Conservation (phyloP, 148 eudicot species). For the Fallopia convolvulus region DNA sequence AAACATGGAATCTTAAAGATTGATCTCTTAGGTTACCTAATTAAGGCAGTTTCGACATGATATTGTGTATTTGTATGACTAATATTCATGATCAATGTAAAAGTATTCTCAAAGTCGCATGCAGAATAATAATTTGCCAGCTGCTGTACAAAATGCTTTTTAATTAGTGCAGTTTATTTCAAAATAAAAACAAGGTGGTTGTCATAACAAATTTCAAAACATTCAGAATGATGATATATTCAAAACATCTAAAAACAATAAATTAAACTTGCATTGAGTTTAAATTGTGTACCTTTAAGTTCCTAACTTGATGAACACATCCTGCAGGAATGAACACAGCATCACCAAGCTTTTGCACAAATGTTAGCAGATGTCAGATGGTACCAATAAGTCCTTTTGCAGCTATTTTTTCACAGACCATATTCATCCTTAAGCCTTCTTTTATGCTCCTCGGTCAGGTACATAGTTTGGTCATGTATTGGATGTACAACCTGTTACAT, state of each 20-base stretch:
- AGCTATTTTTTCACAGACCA: slow-evolving; percentile 29
- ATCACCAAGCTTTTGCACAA: slow-evolving; percentile 82
- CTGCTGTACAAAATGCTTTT: neutral
- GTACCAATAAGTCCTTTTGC: neutral
- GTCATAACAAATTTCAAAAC: neutral
- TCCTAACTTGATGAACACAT: slow-evolving; percentile 95
- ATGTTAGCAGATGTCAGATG: slow-evolving; percentile 12
- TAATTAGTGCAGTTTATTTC: neutral
- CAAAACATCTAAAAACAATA: neutral
- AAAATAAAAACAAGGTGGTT: neutral
- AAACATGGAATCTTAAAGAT: neutral
- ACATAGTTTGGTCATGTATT: slow-evolving; percentile 83
- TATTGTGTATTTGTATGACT: too few relatives aligned
- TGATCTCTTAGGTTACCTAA: neutral
- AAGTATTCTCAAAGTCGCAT: neutral
- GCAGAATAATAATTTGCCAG: too few relatives aligned
- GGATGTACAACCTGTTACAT: slow-evolving; percentile 69
- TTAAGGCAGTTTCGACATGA: neutral
- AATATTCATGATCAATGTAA: too few relatives aligned
- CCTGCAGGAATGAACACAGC: slow-evolving; percentile 92
- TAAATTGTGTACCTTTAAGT: slow-evolving; percentile 50
- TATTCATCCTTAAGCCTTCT: slow-evolving; percentile 71
- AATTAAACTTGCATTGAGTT: neutral
- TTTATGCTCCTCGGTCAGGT: slow-evolving; percentile 67
- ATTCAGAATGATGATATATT: too few relatives aligned